Conservation (phyloP, 257 asterid species). For the Solanum chaucha region DNA sequence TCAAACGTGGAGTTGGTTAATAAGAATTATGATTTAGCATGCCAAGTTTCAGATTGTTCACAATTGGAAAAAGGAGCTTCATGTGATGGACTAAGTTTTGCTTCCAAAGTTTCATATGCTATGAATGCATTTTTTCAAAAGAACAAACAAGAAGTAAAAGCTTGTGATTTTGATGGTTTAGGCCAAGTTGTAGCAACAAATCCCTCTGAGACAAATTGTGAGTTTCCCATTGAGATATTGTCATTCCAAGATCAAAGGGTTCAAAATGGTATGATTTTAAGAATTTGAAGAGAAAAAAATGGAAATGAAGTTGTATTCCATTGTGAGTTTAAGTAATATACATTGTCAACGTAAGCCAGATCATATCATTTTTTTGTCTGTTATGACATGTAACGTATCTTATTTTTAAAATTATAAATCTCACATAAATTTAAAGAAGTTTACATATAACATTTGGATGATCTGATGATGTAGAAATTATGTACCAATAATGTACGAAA, state of each 20-base stretch:
- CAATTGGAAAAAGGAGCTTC: conserved; percentile 24
- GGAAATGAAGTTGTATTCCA: background rate
- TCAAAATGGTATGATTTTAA: background rate
- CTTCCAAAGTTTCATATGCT: conserved; percentile 33
- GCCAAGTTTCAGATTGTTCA: conserved; percentile 28
- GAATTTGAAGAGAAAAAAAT: background rate
- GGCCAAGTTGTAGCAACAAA: conserved; percentile 18
- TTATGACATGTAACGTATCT: background rate
- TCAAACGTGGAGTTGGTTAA: background rate
- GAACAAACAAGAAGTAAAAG: conserved; percentile 3
- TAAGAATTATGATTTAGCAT: background rate
- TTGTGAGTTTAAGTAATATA: too few relatives aligned
- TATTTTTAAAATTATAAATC: background rate
- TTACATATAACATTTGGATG: too few relatives aligned
- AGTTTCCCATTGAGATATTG: conserved; percentile 13
- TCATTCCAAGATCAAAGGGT: background rate
- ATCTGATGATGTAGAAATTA: background rate
- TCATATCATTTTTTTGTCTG: too few relatives aligned
- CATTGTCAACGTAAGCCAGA: too few relatives aligned
- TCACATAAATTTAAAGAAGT: background rate
- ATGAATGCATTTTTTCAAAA: conserved; percentile 35
- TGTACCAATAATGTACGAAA: background rate
- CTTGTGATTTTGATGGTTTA: conserved; percentile 25
- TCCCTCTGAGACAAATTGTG: conserved; percentile 16
- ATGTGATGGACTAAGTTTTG: conserved; percentile 13